A percentile compares a stretch with the other conserved stretches of the same genome.
Evolutionary conservation across 495 filamentous ascomycete species (phyloP).

Genomic region (Daldinia caldariorum): DNA sequence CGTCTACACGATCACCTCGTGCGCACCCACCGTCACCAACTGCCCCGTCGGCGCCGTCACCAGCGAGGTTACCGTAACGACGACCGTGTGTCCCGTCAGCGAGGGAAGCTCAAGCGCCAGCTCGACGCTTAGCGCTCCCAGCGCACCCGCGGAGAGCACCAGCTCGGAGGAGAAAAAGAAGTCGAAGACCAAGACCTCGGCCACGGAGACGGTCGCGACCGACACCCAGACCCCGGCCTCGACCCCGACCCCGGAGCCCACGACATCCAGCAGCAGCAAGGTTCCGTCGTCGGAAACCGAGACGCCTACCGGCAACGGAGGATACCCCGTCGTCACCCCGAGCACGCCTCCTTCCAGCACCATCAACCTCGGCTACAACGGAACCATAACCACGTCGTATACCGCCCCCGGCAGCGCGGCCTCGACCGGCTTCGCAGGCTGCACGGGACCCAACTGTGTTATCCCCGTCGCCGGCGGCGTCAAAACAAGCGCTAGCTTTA

Average conservation of each 20-base stretch:
- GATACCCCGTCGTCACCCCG: constrained; percentile 33
- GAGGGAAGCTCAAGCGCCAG: constrained; percentile 4
- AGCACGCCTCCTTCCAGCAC: constrained; percentile 35
- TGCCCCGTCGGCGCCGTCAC: constrained; percentile 56
- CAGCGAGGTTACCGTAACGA: constrained; percentile 43
- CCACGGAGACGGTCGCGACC: constrained; percentile 6
- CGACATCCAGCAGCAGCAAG: not conserved
- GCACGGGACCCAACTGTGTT: constrained; percentile 18
- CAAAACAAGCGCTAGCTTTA: constrained; percentile 47
- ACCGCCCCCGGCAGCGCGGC: not conserved
- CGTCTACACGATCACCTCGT: constrained; percentile 68
- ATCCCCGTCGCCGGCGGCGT: constrained; percentile 45
- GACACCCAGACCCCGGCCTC: not conserved
- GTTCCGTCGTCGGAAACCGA: constrained; percentile 9
- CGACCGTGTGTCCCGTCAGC: constrained; percentile 50
- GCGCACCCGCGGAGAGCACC: constrained; percentile 15
- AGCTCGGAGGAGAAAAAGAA: not conserved
- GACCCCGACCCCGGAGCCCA: not conserved
- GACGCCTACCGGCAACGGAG: constrained; percentile 23
- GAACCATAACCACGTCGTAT: constrained; percentile 30
- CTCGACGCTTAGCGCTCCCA: not conserved
- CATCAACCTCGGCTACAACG: constrained; percentile 33
- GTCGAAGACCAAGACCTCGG: not conserved
- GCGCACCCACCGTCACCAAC: constrained; percentile 65
- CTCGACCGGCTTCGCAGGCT: constrained; percentile 11